These are phyloP conservation scores for Rosa lucieae DNA, from an alignment of 306 rosid genomes.

Conservation along the genomic window DNA sequence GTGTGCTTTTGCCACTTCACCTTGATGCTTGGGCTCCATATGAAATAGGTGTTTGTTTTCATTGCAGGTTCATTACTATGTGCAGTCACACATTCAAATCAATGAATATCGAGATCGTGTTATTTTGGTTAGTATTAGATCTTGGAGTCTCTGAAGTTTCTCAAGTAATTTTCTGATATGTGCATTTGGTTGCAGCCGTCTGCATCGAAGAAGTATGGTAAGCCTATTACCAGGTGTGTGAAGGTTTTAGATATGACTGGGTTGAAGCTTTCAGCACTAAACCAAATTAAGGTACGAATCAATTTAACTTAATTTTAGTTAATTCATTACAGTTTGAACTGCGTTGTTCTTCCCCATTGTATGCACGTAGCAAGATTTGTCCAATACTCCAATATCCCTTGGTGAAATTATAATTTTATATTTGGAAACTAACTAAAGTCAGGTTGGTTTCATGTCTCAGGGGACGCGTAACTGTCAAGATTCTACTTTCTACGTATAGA, in stretches of 20 bases:
- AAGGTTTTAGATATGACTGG: slow-evolving; percentile 98
- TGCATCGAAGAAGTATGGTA: slow-evolving; percentile 77
- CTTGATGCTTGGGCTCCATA: slow-evolving; percentile 9
- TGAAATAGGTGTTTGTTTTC: slow-evolving; percentile 5
- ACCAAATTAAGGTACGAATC: slow-evolving; percentile 69
- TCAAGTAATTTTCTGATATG: slow-evolving; percentile 25
- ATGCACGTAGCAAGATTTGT: not conserved
- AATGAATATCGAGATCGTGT: slow-evolving; percentile 89
- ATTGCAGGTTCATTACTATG: slow-evolving; percentile 86
- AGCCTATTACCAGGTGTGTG: slow-evolving; percentile 71
- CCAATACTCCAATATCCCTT: not conserved
- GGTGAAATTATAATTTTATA: not conserved
- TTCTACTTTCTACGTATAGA: not conserved
- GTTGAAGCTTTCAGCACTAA: slow-evolving; percentile 84
- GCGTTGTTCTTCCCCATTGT: not conserved
- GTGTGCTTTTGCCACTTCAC: not conserved
- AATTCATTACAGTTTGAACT: not conserved
- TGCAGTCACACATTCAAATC: slow-evolving; percentile 97
- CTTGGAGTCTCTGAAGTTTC: slow-evolving; percentile 21
- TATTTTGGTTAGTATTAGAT: slow-evolving; percentile 59
- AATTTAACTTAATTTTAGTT: not conserved
- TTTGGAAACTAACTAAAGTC: not conserved
- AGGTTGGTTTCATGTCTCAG: not conserved
- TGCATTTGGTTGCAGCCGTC: slow-evolving; percentile 58
- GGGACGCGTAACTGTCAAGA: not conserved